Percentiles rank a stretch among this genome's conserved stretches.
phyloP scores from a whole-genome alignment of 306 rosid species.

The Styphnolobium japonicum region DNA sequence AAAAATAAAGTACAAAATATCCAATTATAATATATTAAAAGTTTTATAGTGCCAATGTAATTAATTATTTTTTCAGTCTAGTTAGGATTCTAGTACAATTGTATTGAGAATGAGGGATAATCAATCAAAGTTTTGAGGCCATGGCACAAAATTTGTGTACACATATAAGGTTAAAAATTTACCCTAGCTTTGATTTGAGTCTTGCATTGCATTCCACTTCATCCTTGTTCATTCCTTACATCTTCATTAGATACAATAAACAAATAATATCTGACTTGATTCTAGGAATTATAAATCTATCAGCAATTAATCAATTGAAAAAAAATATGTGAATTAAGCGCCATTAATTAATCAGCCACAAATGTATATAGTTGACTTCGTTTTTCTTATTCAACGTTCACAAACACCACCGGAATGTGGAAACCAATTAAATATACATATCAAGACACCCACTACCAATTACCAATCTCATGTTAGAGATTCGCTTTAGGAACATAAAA shows the following conservation, averaged over 20 bases:
- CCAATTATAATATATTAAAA: background rate
- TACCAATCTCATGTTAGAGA: slow-evolving; percentile 31
- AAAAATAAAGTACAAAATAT: background rate
- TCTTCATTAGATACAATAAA: background rate
- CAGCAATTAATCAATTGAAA: background rate
- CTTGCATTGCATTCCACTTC: slow-evolving; percentile 32
- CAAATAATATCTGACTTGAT: background rate
- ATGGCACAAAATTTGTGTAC: background rate
- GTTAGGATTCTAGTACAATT: background rate
- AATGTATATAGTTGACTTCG: slow-evolving; percentile 27
- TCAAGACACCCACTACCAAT: slow-evolving; percentile 25
- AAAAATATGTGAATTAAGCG: background rate
- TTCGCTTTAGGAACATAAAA: slow-evolving; percentile 16
- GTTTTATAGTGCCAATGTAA: background rate
- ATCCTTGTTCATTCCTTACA: slow-evolving; percentile 18
- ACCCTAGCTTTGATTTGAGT: background rate
- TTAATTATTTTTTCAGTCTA: background rate
- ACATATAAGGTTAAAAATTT: background rate
- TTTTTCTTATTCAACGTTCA: background rate
- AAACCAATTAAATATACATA: slow-evolving; percentile 24
- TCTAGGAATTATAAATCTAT: slow-evolving; percentile 22
- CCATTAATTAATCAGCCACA: slow-evolving; percentile 7
- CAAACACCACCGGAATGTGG: slow-evolving; percentile 24
- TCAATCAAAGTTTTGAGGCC: background rate
- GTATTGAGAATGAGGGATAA: background rate